Evolutionary conservation across 305 asterid species (phyloP), one percentile per base, ranked within the genome.

Genomic region (Plantago lanceolata): DNA sequence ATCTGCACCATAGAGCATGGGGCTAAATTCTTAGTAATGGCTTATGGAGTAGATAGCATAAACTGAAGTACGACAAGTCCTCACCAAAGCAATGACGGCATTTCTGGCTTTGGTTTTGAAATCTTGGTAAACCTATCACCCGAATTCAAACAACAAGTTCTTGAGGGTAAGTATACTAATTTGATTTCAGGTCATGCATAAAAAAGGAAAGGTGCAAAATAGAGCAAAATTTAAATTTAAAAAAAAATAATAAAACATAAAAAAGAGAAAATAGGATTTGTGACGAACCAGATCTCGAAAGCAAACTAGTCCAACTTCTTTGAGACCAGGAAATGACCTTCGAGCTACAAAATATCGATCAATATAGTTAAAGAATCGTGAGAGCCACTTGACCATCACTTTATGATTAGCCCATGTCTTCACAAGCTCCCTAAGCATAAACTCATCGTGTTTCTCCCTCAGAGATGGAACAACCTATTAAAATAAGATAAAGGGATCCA

Each of bases 331-430:
- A 15, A 75, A 58, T 16, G 67, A 53, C 20, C 67, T 72, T 65
- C 80, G 67, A 19, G 66, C 5, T 6, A 79, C 26, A 59, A 48
- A 79, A 69, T 61, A 75, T 51, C 80, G 70, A 70, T 84, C 82
- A 61, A 84, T 79, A 72, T 79, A 81, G 59, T 59, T 14, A 48
- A 81, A 79, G 75, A 81, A 77, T 31, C 75, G 80, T 16, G 80
- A 67, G 45, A 84, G 79, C 90, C 87, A 81, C 64, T 65, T 72
- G 67, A 77, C 76, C 90, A 84, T 77, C 31, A 73, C 16, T 67
- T 70, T 79, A 35, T 84, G 85, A 70, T 76, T 68, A 3, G 12
- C 26, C 87, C 90, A 84, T 70, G 81, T 73, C 44, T 63, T 72
- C 49, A 66, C 78, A 65, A 84, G 73, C 65, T 81, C 90, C 65